phyloP scores from a whole-genome alignment of 192 early-diverging fungal species.

The Coemansia sp. region DNA sequence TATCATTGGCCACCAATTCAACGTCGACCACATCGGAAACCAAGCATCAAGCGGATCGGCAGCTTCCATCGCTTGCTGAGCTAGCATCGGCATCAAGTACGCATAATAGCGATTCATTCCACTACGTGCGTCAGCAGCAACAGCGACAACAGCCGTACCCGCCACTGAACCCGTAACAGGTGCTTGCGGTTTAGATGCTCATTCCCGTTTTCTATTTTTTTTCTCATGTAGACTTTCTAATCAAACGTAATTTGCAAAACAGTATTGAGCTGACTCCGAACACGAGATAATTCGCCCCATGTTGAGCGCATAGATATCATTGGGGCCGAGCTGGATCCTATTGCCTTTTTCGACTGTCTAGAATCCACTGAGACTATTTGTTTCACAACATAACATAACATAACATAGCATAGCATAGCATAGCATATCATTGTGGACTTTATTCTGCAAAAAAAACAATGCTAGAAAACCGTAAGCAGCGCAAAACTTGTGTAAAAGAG shows the following conservation, averaged over 20 bases:
- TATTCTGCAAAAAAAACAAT: background rate
- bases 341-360: background rate
- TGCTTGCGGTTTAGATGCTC: background rate
- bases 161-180: conserved; percentile 22
- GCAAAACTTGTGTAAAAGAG: conserved; percentile 95
- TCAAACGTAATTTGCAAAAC: too few species aligned
- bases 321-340: background rate
- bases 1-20: background rate
- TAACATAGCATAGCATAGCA: too few species aligned
- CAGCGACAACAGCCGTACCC: conserved; percentile 20
- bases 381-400: too few species aligned
- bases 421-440: too few species aligned
- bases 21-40: conserved; percentile 1
- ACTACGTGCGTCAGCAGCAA: conserved; percentile 28
- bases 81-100: conserved; percentile 37
- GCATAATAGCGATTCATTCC: conserved; percentile 28
- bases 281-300: too few species aligned
- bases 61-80: conserved; percentile 51
- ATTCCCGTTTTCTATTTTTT: background rate
- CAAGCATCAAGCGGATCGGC: conserved; percentile 21
- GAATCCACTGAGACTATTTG: too few species aligned
- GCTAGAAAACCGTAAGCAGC: conserved; percentile 84
- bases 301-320: too few species aligned
- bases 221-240: too few species aligned
- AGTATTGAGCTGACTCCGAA: too few species aligned